A percentile compares a stretch with the other conserved stretches of the same genome.
These are phyloP conservation scores for Acanthamoeba sp. DNA, from an alignment of 208 protist species.

Conservation along the genomic window DNA sequence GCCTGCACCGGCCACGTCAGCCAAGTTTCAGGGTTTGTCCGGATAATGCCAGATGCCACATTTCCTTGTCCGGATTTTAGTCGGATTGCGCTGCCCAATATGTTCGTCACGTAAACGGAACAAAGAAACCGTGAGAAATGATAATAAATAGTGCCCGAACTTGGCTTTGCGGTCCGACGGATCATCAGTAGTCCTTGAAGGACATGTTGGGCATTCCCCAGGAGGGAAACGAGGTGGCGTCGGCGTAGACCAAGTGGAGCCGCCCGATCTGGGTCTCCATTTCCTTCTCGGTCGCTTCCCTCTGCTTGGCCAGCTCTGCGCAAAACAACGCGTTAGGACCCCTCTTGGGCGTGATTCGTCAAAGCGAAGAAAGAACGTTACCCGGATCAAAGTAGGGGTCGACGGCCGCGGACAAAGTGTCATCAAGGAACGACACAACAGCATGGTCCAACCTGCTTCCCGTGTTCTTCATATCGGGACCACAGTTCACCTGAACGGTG, in stretches of 20 bases:
- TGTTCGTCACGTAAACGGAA: too few species aligned
- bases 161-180: too few species aligned
- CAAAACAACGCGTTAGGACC: not conserved
- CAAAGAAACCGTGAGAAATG: not conserved
- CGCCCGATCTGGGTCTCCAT: constrained; percentile 62
- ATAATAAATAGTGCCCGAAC: not conserved
- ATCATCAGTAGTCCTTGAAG: constrained; percentile 44
- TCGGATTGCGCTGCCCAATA: not conserved
- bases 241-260: constrained; percentile 46
- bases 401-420: not conserved
- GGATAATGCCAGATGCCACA: too few species aligned
- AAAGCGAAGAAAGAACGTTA: too few species aligned
- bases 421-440: constrained; percentile 21
- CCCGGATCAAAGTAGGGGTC: constrained; percentile 66
- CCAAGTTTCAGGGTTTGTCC: not conserved
- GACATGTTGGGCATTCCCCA: constrained; percentile 67
- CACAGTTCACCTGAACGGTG: constrained; percentile 53
- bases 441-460: constrained; percentile 40
- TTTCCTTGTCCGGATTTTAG: not conserved
- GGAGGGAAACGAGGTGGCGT: constrained; percentile 24
- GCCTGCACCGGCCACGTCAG: not conserved
- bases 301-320: constrained; percentile 24
- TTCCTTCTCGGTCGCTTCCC: constrained; percentile 43
- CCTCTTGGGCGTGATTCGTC: too few species aligned
- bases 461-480: constrained; percentile 58